Evolutionary conservation across 1,284 basidiomycete genomes (phyloP).

Genomic region (Stereum hirsutum): DNA sequence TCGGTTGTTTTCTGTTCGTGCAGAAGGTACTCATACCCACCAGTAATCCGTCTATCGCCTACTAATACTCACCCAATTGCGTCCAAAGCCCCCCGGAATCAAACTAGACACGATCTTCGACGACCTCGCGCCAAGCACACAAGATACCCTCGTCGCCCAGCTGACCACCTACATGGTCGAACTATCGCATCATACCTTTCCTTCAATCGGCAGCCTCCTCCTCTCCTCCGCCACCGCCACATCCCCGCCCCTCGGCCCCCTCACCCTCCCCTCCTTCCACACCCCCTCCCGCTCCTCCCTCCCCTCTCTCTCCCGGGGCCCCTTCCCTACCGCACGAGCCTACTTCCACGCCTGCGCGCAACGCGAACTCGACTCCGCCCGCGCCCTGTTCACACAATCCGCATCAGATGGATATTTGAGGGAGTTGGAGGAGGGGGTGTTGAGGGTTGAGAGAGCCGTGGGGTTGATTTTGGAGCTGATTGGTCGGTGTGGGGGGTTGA

Average conservation of each 20-base stretch:
- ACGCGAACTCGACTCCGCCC: conserved; percentile 22
- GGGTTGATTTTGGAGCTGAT: conserved; percentile 20
- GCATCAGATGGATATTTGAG: conserved; percentile 22
- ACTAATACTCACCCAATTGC: too few relatives aligned
- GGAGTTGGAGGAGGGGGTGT: conserved; percentile 19
- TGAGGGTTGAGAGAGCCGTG: conserved; percentile 22
- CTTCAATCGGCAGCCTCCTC: conserved; percentile 20
- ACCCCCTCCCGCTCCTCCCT: conserved; percentile 19
- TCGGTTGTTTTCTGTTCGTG: conserved; percentile 15
- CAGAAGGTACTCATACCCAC: conserved; percentile 16
- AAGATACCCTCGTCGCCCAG: conserved; percentile 18
- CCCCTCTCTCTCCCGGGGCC: conserved; percentile 22
- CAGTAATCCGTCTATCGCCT: not conserved
- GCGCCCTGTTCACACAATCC: conserved; percentile 21
- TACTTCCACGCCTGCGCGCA: conserved; percentile 25
- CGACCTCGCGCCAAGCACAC: conserved; percentile 15
- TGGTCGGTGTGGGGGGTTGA: conserved; percentile 20
- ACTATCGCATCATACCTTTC: conserved; percentile 17
- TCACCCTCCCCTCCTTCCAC: conserved; percentile 20
- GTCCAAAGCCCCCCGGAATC: conserved; percentile 19
- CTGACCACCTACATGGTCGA: conserved; percentile 22
- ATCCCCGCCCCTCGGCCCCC: conserved; percentile 17
- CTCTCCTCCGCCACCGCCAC: conserved; percentile 13
- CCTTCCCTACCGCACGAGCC: conserved; percentile 18
- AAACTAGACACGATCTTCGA: conserved; percentile 19